These are phyloP conservation scores for Plasmodium fragile DNA, from an alignment of 169 alveolate genomes.

Conservation along the genomic window DNA sequence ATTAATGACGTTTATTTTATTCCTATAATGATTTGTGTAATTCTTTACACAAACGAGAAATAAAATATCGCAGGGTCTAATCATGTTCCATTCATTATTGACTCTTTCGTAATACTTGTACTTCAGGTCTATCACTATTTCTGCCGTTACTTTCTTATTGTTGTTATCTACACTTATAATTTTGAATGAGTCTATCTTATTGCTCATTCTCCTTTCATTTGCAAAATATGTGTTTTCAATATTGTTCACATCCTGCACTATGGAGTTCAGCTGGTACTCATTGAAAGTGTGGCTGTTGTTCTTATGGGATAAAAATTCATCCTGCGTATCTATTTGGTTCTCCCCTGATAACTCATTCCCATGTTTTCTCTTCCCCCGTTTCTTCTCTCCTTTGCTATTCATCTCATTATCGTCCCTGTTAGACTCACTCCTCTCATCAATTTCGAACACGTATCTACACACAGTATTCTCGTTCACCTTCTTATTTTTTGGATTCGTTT, in stretches of 20 bases:
- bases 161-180: constrained; percentile 44
- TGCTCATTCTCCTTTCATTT: constrained; percentile 72
- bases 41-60: constrained; percentile 71
- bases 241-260: constrained; percentile 42
- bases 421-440: constrained; percentile 1
- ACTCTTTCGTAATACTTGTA: constrained; percentile 54
- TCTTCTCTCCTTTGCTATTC: background rate
- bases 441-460: constrained; percentile 70
- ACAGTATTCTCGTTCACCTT: constrained; percentile 52
- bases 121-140: constrained; percentile 49
- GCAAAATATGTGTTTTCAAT: constrained; percentile 71
- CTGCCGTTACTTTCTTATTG: constrained; percentile 44
- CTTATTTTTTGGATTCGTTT: constrained; percentile 81
- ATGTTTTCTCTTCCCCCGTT: constrained; percentile 21
- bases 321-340: background rate
- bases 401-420: background rate
- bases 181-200: constrained; percentile 54
- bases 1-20: constrained; percentile 54
- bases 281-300: constrained; percentile 2
- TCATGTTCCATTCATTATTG: constrained; percentile 72
- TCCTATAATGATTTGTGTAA: constrained; percentile 58
- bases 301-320: background rate
- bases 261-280: constrained; percentile 71
- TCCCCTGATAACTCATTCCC: background rate
- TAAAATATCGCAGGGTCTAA: constrained; percentile 55